Conservation (phyloP, 106 monocot species). For the Phalaenopsis aphrodite region DNA sequence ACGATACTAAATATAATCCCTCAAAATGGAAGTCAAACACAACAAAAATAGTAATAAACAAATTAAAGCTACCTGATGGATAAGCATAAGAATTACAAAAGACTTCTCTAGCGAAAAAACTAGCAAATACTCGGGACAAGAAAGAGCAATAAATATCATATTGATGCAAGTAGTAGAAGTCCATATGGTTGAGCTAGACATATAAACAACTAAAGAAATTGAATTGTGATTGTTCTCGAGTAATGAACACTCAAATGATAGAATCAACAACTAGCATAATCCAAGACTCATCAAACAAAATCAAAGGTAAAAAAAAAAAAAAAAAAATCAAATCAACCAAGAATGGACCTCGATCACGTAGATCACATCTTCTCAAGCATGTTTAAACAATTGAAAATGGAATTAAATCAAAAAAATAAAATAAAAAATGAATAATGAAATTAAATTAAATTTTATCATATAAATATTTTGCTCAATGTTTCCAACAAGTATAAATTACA, state of each 20-base stretch:
- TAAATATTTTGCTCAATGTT: no score
- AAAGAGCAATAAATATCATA: not conserved
- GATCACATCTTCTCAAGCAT: no score
- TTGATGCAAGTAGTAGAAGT: not conserved
- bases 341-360: no score
- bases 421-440: no score
- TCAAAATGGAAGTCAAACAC: not conserved
- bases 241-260: not conserved
- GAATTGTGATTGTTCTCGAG: not conserved
- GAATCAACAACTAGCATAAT: no score
- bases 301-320: no score
- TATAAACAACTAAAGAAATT: not conserved
- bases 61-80: not conserved
- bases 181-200: not conserved
- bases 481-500: no score
- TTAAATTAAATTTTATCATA: no score
- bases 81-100: not conserved
- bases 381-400: no score
- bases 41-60: not conserved
- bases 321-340: no score
- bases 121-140: not conserved
- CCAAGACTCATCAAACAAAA: no score
- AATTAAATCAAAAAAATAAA: no score
- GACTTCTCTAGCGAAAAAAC: not conserved
- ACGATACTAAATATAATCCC: not conserved